Conservation (phyloP, 495 filamentous ascomycete genomes). For the Cenococcum geophilum region DNA sequence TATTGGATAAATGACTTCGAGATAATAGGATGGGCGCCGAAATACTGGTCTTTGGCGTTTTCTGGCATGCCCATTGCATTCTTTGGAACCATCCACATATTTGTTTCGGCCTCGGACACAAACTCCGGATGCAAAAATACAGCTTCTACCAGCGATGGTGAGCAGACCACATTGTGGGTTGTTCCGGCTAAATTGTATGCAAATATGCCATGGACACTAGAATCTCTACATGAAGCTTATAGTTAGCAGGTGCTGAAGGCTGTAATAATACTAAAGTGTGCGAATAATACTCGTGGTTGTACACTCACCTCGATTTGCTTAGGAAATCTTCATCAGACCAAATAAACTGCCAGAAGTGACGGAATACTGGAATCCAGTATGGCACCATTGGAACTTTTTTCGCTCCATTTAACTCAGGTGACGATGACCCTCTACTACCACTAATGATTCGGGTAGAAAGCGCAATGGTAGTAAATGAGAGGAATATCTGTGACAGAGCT, state of each 20-base stretch:
- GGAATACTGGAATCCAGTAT: conserved; percentile 56
- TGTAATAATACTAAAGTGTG: not conserved
- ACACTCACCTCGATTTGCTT: conserved; percentile 40
- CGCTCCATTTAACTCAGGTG: conserved; percentile 10
- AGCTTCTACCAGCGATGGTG: conserved; percentile 46
- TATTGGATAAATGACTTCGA: conserved; percentile 36
- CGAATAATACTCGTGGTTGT: not conserved
- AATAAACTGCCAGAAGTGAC: conserved; percentile 48
- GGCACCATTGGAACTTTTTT: conserved; percentile 42
- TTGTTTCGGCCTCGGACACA: conserved; percentile 32
- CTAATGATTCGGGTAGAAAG: conserved; percentile 29
- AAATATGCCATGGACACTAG: conserved; percentile 46
- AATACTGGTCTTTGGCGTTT: conserved; percentile 35
- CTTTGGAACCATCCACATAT: conserved; percentile 42
- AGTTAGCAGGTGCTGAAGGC: not conserved
- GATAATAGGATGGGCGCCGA: conserved; percentile 36
- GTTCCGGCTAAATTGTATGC: conserved; percentile 47
- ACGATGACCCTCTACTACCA: conserved; percentile 5
- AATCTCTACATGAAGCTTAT: conserved; percentile 29
- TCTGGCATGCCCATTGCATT: conserved; percentile 49
- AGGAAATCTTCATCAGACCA: conserved; percentile 44
- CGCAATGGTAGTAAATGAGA: conserved; percentile 16
- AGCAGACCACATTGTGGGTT: conserved; percentile 48
- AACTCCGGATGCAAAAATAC: conserved; percentile 40
- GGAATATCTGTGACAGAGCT: conserved; percentile 14